These are phyloP conservation scores for Sanghuangporus sanghuang DNA, from an alignment of 1,284 basidiomycete genomes.

Conservation along the genomic window DNA sequence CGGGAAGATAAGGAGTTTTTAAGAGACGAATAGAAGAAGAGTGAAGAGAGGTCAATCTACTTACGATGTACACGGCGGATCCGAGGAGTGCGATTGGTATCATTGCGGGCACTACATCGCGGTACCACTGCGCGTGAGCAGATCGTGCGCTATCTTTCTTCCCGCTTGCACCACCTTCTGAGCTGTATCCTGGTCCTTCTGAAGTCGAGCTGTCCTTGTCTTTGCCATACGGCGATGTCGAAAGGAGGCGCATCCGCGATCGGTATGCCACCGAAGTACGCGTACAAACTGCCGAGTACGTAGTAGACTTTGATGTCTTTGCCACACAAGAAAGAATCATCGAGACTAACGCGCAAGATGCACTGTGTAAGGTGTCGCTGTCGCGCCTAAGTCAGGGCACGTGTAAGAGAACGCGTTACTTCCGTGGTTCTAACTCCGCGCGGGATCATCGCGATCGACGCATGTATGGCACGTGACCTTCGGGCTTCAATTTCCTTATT, in stretches of 20 bases:
- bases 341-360: too few relatives aligned
- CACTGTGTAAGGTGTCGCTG: too few relatives aligned
- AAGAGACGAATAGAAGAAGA: slow-evolving; percentile 1
- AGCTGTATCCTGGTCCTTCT: neutral
- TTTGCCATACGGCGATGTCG: neutral
- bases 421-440: neutral
- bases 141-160: slow-evolving; percentile 26
- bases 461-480: neutral
- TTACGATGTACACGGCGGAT: slow-evolving; percentile 70
- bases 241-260: neutral
- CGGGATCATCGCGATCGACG: neutral
- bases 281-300: neutral
- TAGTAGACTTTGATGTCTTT: neutral
- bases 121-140: slow-evolving; percentile 60
- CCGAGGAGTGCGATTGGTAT: slow-evolving; percentile 70
- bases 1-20: neutral
- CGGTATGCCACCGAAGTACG: neutral
- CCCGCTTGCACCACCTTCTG: neutral
- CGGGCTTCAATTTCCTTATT: neutral
- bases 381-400: neutral
- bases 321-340: neutral
- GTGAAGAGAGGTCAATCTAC: slow-evolving; percentile 21
- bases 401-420: neutral
- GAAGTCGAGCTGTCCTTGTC: neutral
- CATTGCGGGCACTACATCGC: slow-evolving; percentile 67